Conservation (phyloP, 2,329 filamentous ascomycete species). For the Penicillium sp. region DNA sequence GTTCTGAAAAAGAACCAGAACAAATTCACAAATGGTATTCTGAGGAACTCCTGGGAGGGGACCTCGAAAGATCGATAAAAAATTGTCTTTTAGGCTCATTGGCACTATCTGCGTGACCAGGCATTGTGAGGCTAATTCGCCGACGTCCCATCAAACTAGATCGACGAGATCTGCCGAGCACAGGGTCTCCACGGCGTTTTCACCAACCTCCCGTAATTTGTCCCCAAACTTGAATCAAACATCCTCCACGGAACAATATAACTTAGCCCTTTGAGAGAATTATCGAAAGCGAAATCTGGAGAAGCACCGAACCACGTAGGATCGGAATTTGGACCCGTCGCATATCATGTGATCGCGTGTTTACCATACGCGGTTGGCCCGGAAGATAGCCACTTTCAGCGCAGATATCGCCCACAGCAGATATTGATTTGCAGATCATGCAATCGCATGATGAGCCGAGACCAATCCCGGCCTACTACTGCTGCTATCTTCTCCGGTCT, state of each 20-base stretch:
- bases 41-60: no score
- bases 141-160: slow-evolving; percentile 12
- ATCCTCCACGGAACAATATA: background rate
- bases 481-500: slow-evolving; percentile 87
- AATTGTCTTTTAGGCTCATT: no score
- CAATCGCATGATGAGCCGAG: slow-evolving; percentile 40
- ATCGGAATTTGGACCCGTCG: background rate
- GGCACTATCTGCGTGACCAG: no score
- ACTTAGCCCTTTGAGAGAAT: background rate
- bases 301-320: background rate
- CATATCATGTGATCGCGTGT: slow-evolving; percentile 4
- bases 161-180: slow-evolving; percentile 8
- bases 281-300: background rate
- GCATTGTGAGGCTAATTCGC: background rate
- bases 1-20: no score
- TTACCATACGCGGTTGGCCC: background rate
- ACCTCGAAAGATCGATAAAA: no score
- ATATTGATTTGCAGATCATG: slow-evolving; percentile 12
- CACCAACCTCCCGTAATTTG: background rate
- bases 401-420: background rate
- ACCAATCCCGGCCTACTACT: slow-evolving; percentile 82
- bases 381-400: background rate
- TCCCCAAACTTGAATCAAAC: background rate
- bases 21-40: no score
- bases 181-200: background rate